A percentile compares a stretch with the other conserved stretches of the same genome.
Conservation (phyloP, 2,329 filamentous ascomycete species). For the Cercospora sp. region DNA sequence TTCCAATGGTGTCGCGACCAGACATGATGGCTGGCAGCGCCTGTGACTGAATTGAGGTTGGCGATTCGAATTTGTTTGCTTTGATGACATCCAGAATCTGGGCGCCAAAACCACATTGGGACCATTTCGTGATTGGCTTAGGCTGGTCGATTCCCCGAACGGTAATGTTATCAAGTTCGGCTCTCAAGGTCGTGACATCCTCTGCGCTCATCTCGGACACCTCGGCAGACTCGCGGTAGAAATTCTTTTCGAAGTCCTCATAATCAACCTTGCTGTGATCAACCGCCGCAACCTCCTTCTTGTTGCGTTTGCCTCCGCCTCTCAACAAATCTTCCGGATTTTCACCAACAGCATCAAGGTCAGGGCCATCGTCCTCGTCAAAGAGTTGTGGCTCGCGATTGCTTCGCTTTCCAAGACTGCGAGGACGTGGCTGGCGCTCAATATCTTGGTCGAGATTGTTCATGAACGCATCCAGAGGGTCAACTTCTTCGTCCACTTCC, state of each 20-base stretch:
- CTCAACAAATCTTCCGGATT: slow-evolving; percentile 65
- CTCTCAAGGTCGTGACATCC: slow-evolving; percentile 75
- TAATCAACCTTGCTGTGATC: slow-evolving; percentile 87
- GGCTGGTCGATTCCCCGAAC: slow-evolving; percentile 85
- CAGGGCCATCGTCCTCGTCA: slow-evolving; percentile 76
- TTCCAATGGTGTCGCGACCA: slow-evolving; percentile 89
- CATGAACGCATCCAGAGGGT: slow-evolving; percentile 98
- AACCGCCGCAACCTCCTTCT: slow-evolving; percentile 88
- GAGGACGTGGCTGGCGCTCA: slow-evolving; percentile 37
- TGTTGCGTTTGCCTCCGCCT: slow-evolving; percentile 68
- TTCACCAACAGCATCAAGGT: slow-evolving; percentile 62
- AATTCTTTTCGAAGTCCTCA: slow-evolving; percentile 84
- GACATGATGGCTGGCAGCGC: slow-evolving; percentile 95
- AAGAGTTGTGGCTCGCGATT: slow-evolving; percentile 75
- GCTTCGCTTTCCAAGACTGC: slow-evolving; percentile 50
- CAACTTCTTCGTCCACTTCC: slow-evolving; percentile 66
- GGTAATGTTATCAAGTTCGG: slow-evolving; percentile 94
- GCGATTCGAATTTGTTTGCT: slow-evolving; percentile 77
- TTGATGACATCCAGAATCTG: slow-evolving; percentile 85
- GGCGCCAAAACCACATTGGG: slow-evolving; percentile 85
- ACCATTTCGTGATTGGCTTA: slow-evolving; percentile 94
- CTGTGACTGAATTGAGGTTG: slow-evolving; percentile 93
- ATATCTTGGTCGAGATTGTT: slow-evolving; percentile 60
- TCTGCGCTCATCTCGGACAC: slow-evolving; percentile 79
- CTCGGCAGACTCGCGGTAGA: slow-evolving; percentile 89